A percentile compares a stretch with the other conserved stretches of the same genome.
These are phyloP conservation scores for Tolypocladium cylindrosporum DNA, from an alignment of 2,329 filamentous ascomycete species.

Conservation along the genomic window DNA sequence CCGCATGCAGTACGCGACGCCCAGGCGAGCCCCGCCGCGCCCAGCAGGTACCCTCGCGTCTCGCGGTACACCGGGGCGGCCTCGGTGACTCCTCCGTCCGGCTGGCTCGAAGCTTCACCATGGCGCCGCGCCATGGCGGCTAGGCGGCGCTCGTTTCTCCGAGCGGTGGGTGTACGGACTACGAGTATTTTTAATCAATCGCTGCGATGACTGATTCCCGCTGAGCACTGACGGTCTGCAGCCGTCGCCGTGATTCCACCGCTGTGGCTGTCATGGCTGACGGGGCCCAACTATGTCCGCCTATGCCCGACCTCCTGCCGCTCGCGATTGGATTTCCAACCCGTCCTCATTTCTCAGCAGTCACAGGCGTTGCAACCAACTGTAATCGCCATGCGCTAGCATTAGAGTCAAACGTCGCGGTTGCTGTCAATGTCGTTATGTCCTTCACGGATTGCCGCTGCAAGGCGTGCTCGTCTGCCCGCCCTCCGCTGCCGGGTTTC, in stretches of 20 bases:
- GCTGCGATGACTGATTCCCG: neutral
- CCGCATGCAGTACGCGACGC: constrained; percentile 3
- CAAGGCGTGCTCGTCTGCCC: neutral
- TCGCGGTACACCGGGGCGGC: constrained; percentile 1
- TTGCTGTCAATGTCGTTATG: neutral
- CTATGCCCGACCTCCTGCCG: neutral
- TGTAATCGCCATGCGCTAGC: neutral
- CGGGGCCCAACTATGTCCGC: constrained; percentile 1
- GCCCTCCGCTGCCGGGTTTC: neutral
- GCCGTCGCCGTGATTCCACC: neutral
- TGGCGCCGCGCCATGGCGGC: neutral
- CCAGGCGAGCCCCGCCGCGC: neutral
- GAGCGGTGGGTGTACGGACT: neutral
- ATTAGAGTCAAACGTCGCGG: neutral
- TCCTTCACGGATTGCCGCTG: neutral
- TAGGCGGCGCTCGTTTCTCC: neutral
- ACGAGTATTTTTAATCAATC: constrained; percentile 1
- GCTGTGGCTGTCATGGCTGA: neutral
- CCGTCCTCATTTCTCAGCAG: constrained; percentile 5
- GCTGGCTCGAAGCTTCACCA: neutral
- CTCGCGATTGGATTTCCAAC: constrained; percentile 1
- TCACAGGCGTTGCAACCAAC: neutral
- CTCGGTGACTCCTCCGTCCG: neutral
- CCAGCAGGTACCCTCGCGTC: constrained; percentile 3
- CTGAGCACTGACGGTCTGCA: neutral